These are phyloP conservation scores for Arctium lappa DNA, from an alignment of 129 eudicot genomes.

Conservation along the genomic window DNA sequence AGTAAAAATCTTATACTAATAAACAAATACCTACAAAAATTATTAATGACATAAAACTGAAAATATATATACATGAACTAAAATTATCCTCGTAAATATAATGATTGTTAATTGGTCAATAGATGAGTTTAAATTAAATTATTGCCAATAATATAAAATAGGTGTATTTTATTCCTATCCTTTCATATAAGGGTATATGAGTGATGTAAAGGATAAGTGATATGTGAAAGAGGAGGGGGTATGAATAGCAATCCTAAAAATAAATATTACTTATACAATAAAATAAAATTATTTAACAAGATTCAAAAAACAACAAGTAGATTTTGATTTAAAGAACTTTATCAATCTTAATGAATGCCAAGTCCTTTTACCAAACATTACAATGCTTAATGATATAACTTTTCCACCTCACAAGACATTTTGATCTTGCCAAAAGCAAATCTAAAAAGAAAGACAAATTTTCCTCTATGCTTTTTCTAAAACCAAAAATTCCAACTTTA, in stretches of 20 bases:
- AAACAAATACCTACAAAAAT: neutral
- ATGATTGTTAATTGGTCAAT: neutral
- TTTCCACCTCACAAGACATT: conserved; percentile 10
- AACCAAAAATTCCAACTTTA: conserved; percentile 1
- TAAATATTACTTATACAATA: neutral
- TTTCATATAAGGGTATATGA: no score
- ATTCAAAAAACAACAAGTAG: neutral
- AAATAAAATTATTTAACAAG: neutral
- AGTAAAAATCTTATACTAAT: neutral
- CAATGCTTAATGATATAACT: neutral
- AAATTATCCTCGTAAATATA: neutral
- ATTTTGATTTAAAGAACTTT: neutral
- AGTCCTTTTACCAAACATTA: conserved; percentile 13
- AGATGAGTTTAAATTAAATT: neutral
- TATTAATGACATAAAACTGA: neutral
- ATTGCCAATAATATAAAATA: neutral
- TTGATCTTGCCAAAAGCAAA: conserved; percentile 2
- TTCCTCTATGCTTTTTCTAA: neutral
- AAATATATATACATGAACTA: neutral
- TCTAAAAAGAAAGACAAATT: neutral
- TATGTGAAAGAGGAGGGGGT: no score
- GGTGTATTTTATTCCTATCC: no score
- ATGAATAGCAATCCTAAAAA: neutral
- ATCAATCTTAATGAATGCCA: neutral
- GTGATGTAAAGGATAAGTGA: no score